A percentile compares a stretch with the other conserved stretches of the same genome.
Evolutionary conservation across 768 basidiomycete species (phyloP).

Genomic region (Hemileccinum rubropunctum): DNA sequence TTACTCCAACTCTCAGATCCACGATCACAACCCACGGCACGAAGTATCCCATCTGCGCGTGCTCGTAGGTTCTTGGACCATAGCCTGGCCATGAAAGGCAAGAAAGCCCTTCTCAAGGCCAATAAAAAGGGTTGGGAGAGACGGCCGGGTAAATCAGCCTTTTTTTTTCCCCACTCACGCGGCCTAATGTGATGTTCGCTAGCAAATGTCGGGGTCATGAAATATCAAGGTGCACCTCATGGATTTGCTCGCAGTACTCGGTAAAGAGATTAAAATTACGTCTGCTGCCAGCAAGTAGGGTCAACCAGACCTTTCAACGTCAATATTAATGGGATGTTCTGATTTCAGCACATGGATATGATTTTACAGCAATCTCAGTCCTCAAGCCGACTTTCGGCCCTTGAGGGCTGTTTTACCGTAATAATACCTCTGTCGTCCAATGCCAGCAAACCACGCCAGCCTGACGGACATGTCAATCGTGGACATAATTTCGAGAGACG

Average conservation of each 20-base stretch:
- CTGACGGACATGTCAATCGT: conserved; percentile 28
- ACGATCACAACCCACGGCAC: conserved; percentile 35
- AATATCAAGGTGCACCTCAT: conserved; percentile 49
- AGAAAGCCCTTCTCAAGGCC: conserved; percentile 26
- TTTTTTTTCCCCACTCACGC: neutral
- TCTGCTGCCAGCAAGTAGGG: neutral
- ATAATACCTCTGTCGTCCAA: conserved; percentile 47
- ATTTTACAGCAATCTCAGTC: too few species aligned
- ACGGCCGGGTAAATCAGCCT: conserved; percentile 46
- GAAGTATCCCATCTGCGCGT: conserved; percentile 46
- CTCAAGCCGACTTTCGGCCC: conserved; percentile 15
- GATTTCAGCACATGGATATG: too few species aligned
- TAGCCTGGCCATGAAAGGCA: conserved; percentile 46
- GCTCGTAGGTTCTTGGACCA: conserved; percentile 52
- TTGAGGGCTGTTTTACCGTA: conserved; percentile 25
- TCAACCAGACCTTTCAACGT: too few species aligned
- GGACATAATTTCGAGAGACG: neutral
- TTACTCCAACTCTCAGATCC: conserved; percentile 34
- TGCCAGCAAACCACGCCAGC: conserved; percentile 53
- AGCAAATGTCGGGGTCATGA: conserved; percentile 61
- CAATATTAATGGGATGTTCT: too few species aligned
- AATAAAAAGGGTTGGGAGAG: conserved; percentile 55
- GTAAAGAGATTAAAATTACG: neutral
- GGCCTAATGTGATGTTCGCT: neutral
- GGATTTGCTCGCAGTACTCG: conserved; percentile 36